Base-by-base conservation (phyloP, 2,329 filamentous ascomycete species). In the Colletotrichum tropicale region DNA sequence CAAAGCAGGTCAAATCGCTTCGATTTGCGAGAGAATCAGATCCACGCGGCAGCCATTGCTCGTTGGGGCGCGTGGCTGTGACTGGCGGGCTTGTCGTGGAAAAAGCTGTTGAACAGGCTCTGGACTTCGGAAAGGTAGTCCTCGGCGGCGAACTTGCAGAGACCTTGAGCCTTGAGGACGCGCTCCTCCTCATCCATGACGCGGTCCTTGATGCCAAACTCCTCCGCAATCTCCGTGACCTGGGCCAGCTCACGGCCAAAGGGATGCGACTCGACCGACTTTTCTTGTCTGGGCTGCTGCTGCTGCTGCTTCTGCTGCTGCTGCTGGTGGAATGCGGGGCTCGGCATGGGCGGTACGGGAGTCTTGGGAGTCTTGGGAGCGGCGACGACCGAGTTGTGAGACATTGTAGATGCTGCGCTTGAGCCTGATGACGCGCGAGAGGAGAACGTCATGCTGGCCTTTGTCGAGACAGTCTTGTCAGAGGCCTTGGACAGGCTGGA, bases 171-270 rank as follows among this genome's bases (percentile, higher is more conserved):
- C 75, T 89, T 84, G 82, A 98, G 91, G 75, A 93, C 91, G 78
- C 91, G 88, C 80, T 95, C 90, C 83, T 98, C 95, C 71, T 95
- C 94, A 60, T 96, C 93, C 52, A 93, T 86, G 61, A 92, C 87
- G n/a, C 89, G 89, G 75, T 90, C 82, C 77, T 89, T 86, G 34
- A 92, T 89, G 56, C 92, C 92, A 79, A 95, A 96, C 84, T 98
- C 96, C 85, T 98, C 97, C 0, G 94, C 96, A 18, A 98, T 91
- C 85, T 98, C 97, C 69, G 96, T 95, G 28, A 98, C 95, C 85
- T 98, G 94, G 72, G 95, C 95, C 69, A 98, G 88, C 85, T 99
- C 97, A 66, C 94, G 93, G 69, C 95, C 95, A 81, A 98, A 98
- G 0, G 96, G 96, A 83, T 97, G 92, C 61, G 85, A 80, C 32